Evolutionary conservation across 371 early-diverging fungal genomes (phyloP), one percentile per base, ranked within the genome.

Genomic region (Homolaphlyctis polyrhiza): DNA sequence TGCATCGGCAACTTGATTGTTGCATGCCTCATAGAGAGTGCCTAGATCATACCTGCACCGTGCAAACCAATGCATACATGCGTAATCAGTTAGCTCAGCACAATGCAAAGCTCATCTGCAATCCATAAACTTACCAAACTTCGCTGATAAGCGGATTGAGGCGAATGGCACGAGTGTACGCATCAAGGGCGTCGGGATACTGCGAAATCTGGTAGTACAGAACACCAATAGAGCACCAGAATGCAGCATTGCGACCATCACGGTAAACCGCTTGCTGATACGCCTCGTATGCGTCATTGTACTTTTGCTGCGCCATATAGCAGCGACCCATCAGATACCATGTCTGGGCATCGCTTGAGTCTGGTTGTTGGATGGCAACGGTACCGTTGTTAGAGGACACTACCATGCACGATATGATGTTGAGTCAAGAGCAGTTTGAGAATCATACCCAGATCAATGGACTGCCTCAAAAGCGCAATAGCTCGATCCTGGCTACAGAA

Each of bases 211-310:
- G 94, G 79, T 89, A 97, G 68, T 98, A 98, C 0, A 98, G 79
- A 0, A 97, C 95, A 64, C 99, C 99, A 68, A 98, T 98, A 13
- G 96, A 95, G 74, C 97, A 97, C 99, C 99, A 98, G 70, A 95
- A 96, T 1, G 90, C 91, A 0, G 99, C 95, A 66, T 98, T 97
- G 49, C 89, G 86, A 11, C 90, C 89, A 69, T 98, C 97, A 30
- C 93, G 90, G 70, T 93, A 85, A 8, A 98, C 98, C 5, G 98
- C 98, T 70, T 97, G 92, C 80, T 98, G 98, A 71, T 97, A 98
- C 0, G 95, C 92, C 62, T 97, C 96, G 72, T 97, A 97, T 0
- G 99, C 97, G 65, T 94, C 92, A 70, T 88, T 92, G 79, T 89
- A 94, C 63, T 95, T 93, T 69, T 91, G 89, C 74, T 94, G 92